Evolutionary conservation across 495 filamentous ascomycete species (phyloP), one percentile per base, ranked within the genome.

Genomic region (Penicillium mononematosum): DNA sequence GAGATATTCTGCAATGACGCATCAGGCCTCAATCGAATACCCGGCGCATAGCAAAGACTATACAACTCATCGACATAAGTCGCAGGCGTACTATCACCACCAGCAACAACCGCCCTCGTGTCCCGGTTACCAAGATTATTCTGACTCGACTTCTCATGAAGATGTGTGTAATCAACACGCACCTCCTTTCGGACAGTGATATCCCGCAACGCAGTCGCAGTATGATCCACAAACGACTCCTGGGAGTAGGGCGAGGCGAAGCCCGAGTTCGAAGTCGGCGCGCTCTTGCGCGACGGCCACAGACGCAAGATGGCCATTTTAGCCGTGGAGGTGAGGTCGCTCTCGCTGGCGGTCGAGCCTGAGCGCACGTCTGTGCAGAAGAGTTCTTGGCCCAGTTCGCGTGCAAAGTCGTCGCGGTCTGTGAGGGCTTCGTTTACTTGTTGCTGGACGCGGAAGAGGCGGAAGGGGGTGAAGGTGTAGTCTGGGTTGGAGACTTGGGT

Each of bases 391-490:
- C 67, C 61, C 24, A 75, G 53, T 43, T 79, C 77, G 22, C 76
- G 75, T 0, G 75, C 73, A 52, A 87, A 81, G 0, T 76, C 72
- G 4, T 76, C 76, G 20, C 78, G 76, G 56, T 85, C 81, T 1
- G 74, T 70, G 32, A 75, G 61, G 42, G 65, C 69, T 31, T 73
- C 69, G 67, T 85, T 81, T 9, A 79, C 72, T 50, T 83, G 82
- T 58, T 85, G 82, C 52, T 82, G 78, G 27, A 73, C 68, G 41
- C 76, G 75, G 75, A 85, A 86, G 55, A 86, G 80, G 14, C 75
- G 77, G 31, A 83, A 69, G 2, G 84, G 82, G 1, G 73, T 72
- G 50, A 81, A 81, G 32, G 63, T 66, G 69, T 74, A 69, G 50
- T 75, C 58, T 58, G 74, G 57, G 48, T 75, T 71, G 32, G 68